These are phyloP conservation scores for Aspergillus fijiensis DNA, from an alignment of 2,329 filamentous ascomycete genomes.

Conservation along the genomic window DNA sequence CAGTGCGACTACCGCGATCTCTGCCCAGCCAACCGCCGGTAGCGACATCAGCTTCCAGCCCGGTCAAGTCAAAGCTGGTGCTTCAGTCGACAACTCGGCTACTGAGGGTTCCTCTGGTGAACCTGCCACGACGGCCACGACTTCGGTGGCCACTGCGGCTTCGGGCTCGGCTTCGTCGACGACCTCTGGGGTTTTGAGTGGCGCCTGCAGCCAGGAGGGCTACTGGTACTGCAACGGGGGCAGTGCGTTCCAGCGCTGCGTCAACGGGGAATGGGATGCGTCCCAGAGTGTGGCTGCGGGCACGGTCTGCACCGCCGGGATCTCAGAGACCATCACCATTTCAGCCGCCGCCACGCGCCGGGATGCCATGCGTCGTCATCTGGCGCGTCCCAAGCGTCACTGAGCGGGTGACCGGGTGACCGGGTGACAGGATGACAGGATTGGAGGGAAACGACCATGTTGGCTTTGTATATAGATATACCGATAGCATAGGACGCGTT, in stretches of 20 bases:
- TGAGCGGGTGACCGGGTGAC: not conserved
- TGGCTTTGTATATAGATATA: not conserved
- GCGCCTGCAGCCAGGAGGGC: slow-evolving; percentile 16
- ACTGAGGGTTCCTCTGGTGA: not conserved
- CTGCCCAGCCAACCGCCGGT: not conserved
- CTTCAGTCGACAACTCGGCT: not conserved
- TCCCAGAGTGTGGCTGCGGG: slow-evolving; percentile 17
- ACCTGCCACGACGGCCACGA: not conserved
- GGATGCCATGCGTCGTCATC: not conserved
- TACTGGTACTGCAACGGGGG: slow-evolving; percentile 27
- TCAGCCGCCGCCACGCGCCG: slow-evolving; percentile 1
- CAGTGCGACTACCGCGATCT: not conserved
- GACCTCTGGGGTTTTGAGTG: slow-evolving; percentile 7
- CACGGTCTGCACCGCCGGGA: slow-evolving; percentile 17
- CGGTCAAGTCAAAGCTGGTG: not conserved
- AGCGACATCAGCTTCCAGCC: not conserved
- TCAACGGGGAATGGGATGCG: slow-evolving; percentile 19
- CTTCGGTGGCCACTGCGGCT: not conserved
- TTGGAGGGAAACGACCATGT: too few species aligned
- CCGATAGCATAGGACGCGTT: not conserved
- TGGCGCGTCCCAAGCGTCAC: not conserved
- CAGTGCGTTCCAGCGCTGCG: slow-evolving; percentile 19
- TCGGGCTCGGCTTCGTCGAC: not conserved
- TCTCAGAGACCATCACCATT: slow-evolving; percentile 4
- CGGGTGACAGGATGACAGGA: not conserved